Base-by-base conservation (phyloP, 2,329 filamentous ascomycete genomes). In the Arthrobotrys conoides region DNA sequence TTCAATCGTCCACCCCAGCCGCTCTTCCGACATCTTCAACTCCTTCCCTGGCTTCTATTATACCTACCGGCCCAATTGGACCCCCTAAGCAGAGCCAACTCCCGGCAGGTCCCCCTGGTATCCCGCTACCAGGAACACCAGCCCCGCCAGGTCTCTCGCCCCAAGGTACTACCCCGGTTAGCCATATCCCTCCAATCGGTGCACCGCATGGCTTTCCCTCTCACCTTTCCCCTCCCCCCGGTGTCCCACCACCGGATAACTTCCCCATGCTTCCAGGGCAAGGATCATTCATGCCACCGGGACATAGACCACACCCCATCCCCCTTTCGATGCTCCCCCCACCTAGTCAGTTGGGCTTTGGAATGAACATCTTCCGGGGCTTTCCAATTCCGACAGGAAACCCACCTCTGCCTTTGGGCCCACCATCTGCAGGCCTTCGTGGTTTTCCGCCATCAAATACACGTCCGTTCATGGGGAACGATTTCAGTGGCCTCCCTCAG, bases 131-230 rank as follows among this genome's bases (percentile, higher is more conserved):
- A 53, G 91, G 90, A 76, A 90, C 90, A 18, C 88, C 89, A 38
- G 89, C 89, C 9, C 90, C 90, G 71, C 88, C 89, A 75, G 57
- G 57, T 44, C 86, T 89, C 83, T 86, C 87, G 83, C 30, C 57
- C 27, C 66, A 88, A 89, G 83, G 94, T 92, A 84, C 84, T 86
- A 68, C 84, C 84, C 83, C 80, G 88, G n/a, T 49, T 22, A 36
- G 57, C 27, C 73, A 86, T 72, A 87, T 87, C 76, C 86, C 85
- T 64, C 86, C 85, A 55, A 83, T 88, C 70, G 87, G 88, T 80
- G 88, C 89, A 78, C 87, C 88, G 82, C 89, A 88, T 86, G 90
- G 87, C 59, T 86, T 87, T 33, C 89, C 89, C 63, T 88, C 89
- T 8, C 61, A 87, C 90, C 80, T 94, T 91, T 55, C 92, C 90